Base-by-base conservation (phyloP, 768 basidiomycete species). In the Xerocomellus chrysenteron region DNA sequence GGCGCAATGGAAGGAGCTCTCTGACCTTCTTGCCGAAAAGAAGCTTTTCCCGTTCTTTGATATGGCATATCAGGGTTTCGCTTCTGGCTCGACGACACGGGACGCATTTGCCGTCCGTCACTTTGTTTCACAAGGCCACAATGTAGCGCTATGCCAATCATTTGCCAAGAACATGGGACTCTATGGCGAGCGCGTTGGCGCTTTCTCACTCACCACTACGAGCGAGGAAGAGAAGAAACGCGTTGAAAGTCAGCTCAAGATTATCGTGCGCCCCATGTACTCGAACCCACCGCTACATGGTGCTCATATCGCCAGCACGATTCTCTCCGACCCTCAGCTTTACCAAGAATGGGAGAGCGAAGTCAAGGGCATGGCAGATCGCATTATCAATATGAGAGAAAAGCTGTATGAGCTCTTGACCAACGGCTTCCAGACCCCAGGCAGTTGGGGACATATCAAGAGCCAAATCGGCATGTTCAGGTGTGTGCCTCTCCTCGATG, bases 161-260 rank as follows among this genome's bases (percentile, higher is more conserved):
- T 99, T 97, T 73, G 97, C 97, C 39, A 99, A 99, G 82, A 98
- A 98, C 80, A 96, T 98, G 87, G 97, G 97, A 51, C 83, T 99
- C 41, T 99, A 99, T 71, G 96, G 94, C 57, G 97, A 98, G 77
- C 94, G 97, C 65, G 92, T 94, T 56, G 97, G 97, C n/a, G 89
- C 92, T 5, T 94, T 99, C 79, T 96, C 95, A 17, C 71, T 99
- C 67, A 84, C 82, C 50, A 85, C 84, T 19, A 68, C 76, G 52
- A 81, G 82, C 63, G 76, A 86, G 45, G 88, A 83, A 60, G 92
- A 92, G 75, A 90, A 85, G 74, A 87, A 85, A 33, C 87, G 93
- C 47, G 86, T 98, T 41, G 90, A 95, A 74, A 92, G 88, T 71
- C 97, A 98, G 74, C 76, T 98, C 68, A 94, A 96, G 80, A 97